A percentile compares a stretch with the other conserved stretches of the same genome.
These are phyloP conservation scores for Xylaria curta DNA, from an alignment of 495 filamentous ascomycete genomes.

Conservation along the genomic window DNA sequence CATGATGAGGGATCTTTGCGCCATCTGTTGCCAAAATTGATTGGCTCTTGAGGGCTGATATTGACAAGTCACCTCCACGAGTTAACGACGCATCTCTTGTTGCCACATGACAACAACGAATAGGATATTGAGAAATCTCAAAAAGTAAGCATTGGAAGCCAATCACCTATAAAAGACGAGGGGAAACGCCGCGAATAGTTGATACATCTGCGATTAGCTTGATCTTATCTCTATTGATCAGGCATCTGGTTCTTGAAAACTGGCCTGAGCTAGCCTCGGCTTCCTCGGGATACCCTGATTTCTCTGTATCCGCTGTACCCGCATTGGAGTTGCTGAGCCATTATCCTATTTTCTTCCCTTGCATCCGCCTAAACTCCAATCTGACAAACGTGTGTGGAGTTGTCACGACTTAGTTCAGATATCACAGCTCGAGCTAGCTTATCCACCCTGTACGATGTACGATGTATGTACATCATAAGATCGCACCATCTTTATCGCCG, in stretches of 20 bases:
- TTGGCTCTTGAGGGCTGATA: neutral
- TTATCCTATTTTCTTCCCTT: neutral
- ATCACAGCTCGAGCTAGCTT: neutral
- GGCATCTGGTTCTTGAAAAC: neutral
- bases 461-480: neutral
- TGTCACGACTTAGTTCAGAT: neutral
- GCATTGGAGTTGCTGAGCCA: neutral
- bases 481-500: conserved; percentile 8
- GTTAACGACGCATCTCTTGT: neutral
- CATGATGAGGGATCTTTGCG: neutral
- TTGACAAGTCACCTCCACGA: neutral
- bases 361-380: neutral
- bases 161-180: neutral
- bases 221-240: neutral
- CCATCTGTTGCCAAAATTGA: neutral
- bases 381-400: neutral
- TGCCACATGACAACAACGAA: neutral
- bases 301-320: conserved; percentile 1
- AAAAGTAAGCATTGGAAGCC: neutral
- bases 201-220: neutral
- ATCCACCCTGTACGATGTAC: neutral
- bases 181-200: neutral
- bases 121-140: neutral
- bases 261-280: neutral
- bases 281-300: neutral